These are phyloP conservation scores for Alloteropsis angusta DNA, from an alignment of 202 grass and related monocot genomes.

Conservation along the genomic window DNA sequence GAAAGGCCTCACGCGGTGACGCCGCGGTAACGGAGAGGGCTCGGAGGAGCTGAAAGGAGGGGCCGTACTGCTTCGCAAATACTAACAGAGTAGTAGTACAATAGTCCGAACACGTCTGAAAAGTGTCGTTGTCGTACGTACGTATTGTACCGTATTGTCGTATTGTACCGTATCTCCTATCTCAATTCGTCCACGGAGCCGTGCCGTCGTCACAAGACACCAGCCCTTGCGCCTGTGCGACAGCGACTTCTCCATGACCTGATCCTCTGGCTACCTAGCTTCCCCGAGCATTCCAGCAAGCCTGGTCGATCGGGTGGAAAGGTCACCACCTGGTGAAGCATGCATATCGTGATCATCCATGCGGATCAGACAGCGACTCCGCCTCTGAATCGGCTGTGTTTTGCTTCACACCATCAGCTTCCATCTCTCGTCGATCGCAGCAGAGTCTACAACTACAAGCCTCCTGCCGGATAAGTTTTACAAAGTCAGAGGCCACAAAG, in stretches of 20 bases:
- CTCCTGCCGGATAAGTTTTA: background rate
- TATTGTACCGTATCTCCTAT: too few species aligned
- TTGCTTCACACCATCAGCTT: background rate
- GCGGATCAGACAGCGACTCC: background rate
- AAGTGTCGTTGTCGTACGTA: too few species aligned
- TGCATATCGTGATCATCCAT: background rate
- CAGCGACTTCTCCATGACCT: background rate
- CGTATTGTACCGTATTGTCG: too few species aligned
- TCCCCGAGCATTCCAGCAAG: background rate
- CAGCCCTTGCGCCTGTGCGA: background rate
- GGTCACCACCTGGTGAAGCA: background rate
- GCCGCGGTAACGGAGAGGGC: too few species aligned
- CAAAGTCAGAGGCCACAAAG: background rate
- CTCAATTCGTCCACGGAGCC: too few species aligned
- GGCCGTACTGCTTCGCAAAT: too few species aligned
- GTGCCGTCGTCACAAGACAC: background rate
- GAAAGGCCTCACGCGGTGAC: too few species aligned
- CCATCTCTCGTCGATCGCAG: background rate
- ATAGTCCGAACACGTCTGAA: too few species aligned
- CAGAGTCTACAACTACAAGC: background rate
- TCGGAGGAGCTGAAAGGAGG: too few species aligned
- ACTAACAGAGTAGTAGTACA: too few species aligned
- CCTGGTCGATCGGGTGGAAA: background rate
- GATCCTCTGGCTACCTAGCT: background rate
- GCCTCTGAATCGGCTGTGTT: background rate